These are phyloP conservation scores for Sutorius eximius DNA, from an alignment of 1,284 basidiomycete genomes.

Conservation along the genomic window DNA sequence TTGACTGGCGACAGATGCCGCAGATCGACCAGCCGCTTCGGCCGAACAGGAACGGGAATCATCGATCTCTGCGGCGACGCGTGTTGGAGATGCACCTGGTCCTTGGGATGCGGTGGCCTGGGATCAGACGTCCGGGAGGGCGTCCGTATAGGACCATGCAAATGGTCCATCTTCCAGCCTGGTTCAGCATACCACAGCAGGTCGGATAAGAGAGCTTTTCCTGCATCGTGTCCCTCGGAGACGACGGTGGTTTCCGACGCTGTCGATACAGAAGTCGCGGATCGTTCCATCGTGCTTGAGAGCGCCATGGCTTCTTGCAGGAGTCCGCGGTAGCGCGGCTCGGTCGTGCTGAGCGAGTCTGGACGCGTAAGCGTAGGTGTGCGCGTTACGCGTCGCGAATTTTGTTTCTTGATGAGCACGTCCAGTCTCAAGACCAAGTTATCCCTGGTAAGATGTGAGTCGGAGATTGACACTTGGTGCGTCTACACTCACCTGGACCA, in stretches of 20 bases:
- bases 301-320: conserved; percentile 51
- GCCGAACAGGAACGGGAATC: conserved; percentile 44
- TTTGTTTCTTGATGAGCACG: conserved; percentile 66
- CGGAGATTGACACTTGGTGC: neutral
- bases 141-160: conserved; percentile 55
- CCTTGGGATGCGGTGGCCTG: conserved; percentile 54
- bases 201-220: conserved; percentile 21
- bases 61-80: conserved; percentile 45
- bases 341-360: conserved; percentile 19
- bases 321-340: conserved; percentile 56
- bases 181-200: conserved; percentile 56
- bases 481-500: conserved; percentile 52
- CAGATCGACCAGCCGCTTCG: conserved; percentile 55
- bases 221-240: neutral
- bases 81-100: conserved; percentile 58
- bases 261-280: conserved; percentile 4
- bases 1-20: conserved; percentile 45
- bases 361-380: neutral
- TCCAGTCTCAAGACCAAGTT: conserved; percentile 52
- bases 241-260: conserved; percentile 15
- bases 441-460: conserved; percentile 40
- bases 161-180: conserved; percentile 42
- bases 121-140: conserved; percentile 52
- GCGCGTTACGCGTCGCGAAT: conserved; percentile 52
- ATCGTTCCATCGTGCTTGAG: conserved; percentile 15